A percentile compares a stretch with the other conserved stretches of the same genome.
These are phyloP conservation scores for Begonia peltatifolia DNA, from an alignment of 306 rosid species.

Conservation along the genomic window DNA sequence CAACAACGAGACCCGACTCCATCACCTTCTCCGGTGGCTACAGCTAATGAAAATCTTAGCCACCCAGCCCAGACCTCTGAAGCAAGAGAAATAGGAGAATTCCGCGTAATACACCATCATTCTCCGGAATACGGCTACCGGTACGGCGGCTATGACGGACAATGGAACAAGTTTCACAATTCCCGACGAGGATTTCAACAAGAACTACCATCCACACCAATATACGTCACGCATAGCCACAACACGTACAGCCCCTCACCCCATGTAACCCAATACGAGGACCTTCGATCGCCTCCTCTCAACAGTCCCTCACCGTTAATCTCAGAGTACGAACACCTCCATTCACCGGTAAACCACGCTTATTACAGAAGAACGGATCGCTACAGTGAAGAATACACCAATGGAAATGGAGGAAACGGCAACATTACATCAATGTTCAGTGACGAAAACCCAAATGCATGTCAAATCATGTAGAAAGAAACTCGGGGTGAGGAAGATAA, in stretches of 20 bases:
- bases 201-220: slow-evolving; percentile 6
- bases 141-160: slow-evolving; percentile 17
- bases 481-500: no score
- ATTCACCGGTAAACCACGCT: slow-evolving; percentile 24
- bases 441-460: slow-evolving; percentile 93
- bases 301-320: slow-evolving; percentile 30
- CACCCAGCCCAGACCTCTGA: slow-evolving; percentile 16
- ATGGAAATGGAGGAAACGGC: slow-evolving; percentile 17
- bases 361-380: slow-evolving; percentile 28
- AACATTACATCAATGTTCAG: slow-evolving; percentile 63
- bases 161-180: slow-evolving; percentile 20
- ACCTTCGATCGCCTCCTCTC: slow-evolving; percentile 35
- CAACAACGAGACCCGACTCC: slow-evolving; percentile 14
- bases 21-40: slow-evolving; percentile 16
- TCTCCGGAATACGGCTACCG: slow-evolving; percentile 28
- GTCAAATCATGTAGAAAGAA: slow-evolving; percentile 31
- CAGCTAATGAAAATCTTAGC: slow-evolving; percentile 13
- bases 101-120: slow-evolving; percentile 29
- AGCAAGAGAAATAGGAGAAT: slow-evolving; percentile 25
- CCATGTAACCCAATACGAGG: slow-evolving; percentile 46
- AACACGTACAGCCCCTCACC: slow-evolving; percentile 49
- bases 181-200: slow-evolving; percentile 21
- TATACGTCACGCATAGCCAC: slow-evolving; percentile 47
- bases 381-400: slow-evolving; percentile 30
- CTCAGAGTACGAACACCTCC: slow-evolving; percentile 45